Evolutionary conservation across 202 grass and related monocot genomes (phyloP).

Genomic region (Eragrostis tef): DNA sequence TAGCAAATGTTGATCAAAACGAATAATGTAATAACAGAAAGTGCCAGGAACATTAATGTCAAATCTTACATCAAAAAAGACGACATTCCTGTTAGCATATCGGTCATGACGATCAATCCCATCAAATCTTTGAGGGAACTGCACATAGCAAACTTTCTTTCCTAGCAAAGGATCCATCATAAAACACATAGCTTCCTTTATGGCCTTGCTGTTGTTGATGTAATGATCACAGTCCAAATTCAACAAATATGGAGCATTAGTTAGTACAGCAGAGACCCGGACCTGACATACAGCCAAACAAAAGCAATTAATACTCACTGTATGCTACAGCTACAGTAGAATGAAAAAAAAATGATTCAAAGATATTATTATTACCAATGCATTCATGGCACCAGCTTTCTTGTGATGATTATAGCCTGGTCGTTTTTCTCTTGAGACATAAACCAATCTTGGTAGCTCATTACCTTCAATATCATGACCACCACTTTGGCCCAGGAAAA

Average conservation of each 20-base stretch:
- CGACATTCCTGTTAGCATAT: slow-evolving; percentile 93
- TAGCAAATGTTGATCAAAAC: slow-evolving; percentile 19
- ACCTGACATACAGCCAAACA: slow-evolving; percentile 56
- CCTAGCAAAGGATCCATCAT: slow-evolving; percentile 97
- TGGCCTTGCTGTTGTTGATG: slow-evolving; percentile 92
- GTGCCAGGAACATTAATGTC: slow-evolving; percentile 9
- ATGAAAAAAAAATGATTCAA: slow-evolving; percentile 14
- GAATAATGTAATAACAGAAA: slow-evolving; percentile 17
- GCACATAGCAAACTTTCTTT: slow-evolving; percentile 93
- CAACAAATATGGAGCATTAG: slow-evolving; percentile 83
- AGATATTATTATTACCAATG: slow-evolving; percentile 62
- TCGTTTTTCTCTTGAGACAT: slow-evolving; percentile 93
- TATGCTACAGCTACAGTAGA: background rate
- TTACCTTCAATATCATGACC: slow-evolving; percentile 89
- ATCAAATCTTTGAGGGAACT: slow-evolving; percentile 95
- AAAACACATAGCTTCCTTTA: slow-evolving; percentile 97
- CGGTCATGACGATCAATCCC: slow-evolving; percentile 97
- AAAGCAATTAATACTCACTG: background rate
- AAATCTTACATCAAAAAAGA: slow-evolving; percentile 91
- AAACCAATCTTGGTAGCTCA: slow-evolving; percentile 84
- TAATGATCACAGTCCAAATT: slow-evolving; percentile 99
- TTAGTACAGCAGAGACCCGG: slow-evolving; percentile 89
- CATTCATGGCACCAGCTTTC: slow-evolving; percentile 96
- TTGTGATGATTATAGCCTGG: slow-evolving; percentile 92
- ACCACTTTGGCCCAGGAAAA: slow-evolving; percentile 93